Percentiles rank a stretch among this genome's conserved stretches.
These are phyloP conservation scores for Hawksworthiomyces lignivorus DNA, from an alignment of 2,329 filamentous ascomycete genomes.

Conservation along the genomic window DNA sequence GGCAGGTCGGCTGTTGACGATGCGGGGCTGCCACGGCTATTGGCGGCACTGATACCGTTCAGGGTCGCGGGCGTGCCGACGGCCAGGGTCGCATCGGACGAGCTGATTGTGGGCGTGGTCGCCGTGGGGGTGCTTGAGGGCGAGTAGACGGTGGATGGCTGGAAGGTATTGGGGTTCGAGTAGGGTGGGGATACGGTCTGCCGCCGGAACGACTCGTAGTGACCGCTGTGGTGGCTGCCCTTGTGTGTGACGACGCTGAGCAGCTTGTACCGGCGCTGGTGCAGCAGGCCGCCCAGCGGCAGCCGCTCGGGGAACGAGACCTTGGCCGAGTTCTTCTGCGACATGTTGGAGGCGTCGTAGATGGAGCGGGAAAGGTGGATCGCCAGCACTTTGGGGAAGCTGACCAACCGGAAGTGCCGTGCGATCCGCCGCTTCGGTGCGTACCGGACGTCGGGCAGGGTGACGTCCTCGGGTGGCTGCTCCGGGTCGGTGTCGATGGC, in stretches of 20 bases:
- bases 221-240: conserved; percentile 89
- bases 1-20: conserved; percentile 41
- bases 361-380: conserved; percentile 92
- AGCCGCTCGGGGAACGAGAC: conserved; percentile 86
- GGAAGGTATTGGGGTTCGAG: conserved; percentile 74
- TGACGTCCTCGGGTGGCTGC: conserved; percentile 60
- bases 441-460: conserved; percentile 63
- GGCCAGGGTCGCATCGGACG: conserved; percentile 21
- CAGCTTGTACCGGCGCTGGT: conserved; percentile 73
- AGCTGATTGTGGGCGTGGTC: conserved; percentile 35
- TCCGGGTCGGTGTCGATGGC: conserved; percentile 80
- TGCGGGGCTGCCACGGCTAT: conserved; percentile 29
- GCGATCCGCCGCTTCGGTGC: conserved; percentile 80
- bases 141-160: conserved; percentile 66
- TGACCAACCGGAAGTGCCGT: conserved; percentile 77
- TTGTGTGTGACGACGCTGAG: conserved; percentile 88
- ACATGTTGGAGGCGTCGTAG: conserved; percentile 68
- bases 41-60: too few species aligned
- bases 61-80: background rate
- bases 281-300: conserved; percentile 69
- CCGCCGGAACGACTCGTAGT: conserved; percentile 92
- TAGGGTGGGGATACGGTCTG: conserved; percentile 75
- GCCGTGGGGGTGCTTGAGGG: conserved; percentile 46
- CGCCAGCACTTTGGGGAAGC: conserved; percentile 82
- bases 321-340: conserved; percentile 90